Conservation (phyloP, 805 yeast genomes). For the Teunomyces barrocoloradensis region DNA sequence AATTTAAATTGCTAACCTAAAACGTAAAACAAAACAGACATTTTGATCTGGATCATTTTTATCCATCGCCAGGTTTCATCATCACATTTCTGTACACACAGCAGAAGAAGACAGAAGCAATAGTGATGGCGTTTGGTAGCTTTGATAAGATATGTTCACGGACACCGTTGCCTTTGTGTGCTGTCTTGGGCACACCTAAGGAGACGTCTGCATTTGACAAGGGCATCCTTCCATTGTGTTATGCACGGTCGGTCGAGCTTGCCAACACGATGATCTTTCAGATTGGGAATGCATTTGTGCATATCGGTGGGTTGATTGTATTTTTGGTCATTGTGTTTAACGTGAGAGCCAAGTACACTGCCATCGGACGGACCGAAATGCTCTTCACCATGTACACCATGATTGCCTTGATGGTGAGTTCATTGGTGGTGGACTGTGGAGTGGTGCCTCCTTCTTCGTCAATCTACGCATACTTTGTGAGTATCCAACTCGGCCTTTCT, state of each 20-base stretch:
- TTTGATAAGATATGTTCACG: constrained; percentile 60
- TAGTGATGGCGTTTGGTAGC: constrained; percentile 62
- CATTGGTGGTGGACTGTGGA: constrained; percentile 86
- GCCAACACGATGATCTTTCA: constrained; percentile 92
- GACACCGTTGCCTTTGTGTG: constrained; percentile 77
- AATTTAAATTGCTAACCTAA: not conserved
- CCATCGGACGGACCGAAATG: constrained; percentile 90
- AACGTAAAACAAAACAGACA: not conserved
- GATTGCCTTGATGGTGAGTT: constrained; percentile 55
- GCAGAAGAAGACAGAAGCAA: not conserved
- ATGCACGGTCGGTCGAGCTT: constrained; percentile 78
- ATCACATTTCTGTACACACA: not conserved
- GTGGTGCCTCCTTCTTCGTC: constrained; percentile 82
- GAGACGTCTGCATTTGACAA: constrained; percentile 32
- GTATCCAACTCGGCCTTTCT: constrained; percentile 72
- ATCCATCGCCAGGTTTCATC: not conserved
- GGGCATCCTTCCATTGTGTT: constrained; percentile 77
- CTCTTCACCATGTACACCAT: constrained; percentile 64
- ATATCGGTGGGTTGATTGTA: constrained; percentile 68
- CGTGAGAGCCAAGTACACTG: constrained; percentile 83
- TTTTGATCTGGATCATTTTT: not conserved
- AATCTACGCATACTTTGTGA: constrained; percentile 78
- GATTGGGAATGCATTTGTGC: constrained; percentile 82
- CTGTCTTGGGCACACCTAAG: constrained; percentile 59
- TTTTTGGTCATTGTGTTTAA: constrained; percentile 70